A percentile compares a stretch with the other conserved stretches of the same genome.
These are phyloP conservation scores for Pichia pseudocactophila DNA, from an alignment of 805 yeast genomes.

Conservation along the genomic window DNA sequence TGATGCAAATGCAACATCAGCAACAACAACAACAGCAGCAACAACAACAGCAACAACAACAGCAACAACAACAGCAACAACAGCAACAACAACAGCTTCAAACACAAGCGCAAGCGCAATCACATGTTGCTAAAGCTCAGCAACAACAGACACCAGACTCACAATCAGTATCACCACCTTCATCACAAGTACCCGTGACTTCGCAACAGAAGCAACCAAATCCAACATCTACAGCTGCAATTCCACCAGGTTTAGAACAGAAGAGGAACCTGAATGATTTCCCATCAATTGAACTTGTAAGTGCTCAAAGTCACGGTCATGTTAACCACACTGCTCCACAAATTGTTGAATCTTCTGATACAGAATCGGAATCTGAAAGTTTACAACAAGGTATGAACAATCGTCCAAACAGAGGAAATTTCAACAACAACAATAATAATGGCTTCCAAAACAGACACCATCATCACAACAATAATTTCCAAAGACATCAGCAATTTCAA, in stretches of 20 bases:
- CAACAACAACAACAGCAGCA: conserved; percentile 15
- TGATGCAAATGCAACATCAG: neutral
- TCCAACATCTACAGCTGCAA: conserved; percentile 7
- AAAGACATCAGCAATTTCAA: conserved; percentile 23
- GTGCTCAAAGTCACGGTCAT: conserved; percentile 6
- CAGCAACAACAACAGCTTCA: conserved; percentile 2
- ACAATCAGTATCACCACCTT: conserved; percentile 1
- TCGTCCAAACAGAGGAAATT: conserved; percentile 2
- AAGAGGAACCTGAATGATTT: conserved; percentile 14
- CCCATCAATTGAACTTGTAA: conserved; percentile 18
- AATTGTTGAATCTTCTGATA: neutral
- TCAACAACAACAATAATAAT: conserved; percentile 8
- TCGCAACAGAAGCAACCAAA: neutral
- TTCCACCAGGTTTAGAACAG: neutral
- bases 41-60: conserved; percentile 15
- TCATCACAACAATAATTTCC: conserved; percentile 16
- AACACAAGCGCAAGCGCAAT: conserved; percentile 11
- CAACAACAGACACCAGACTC: conserved; percentile 1
- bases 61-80: conserved; percentile 11
- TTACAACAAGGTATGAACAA: neutral
- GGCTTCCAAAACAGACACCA: conserved; percentile 6
- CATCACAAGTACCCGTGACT: neutral
- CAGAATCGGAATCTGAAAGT: neutral
- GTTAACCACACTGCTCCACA: conserved; percentile 1
- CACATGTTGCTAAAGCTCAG: conserved; percentile 7